Evolutionary conservation across 1,284 basidiomycete genomes (phyloP), one percentile per base, ranked within the genome.

Genomic region (Papiliotrema flavescens): DNA sequence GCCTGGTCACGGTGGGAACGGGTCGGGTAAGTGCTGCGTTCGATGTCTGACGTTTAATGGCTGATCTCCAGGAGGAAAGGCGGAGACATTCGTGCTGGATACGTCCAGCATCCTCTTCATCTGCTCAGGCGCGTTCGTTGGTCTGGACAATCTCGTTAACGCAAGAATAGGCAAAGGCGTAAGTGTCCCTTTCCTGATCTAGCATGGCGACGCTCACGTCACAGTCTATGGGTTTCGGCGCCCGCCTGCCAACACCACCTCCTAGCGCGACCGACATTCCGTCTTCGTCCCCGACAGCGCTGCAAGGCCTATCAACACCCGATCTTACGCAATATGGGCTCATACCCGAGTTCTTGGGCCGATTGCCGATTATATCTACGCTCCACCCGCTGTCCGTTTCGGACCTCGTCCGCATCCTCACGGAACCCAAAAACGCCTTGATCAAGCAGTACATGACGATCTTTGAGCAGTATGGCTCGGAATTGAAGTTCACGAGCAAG

Each of bases 291-390:
- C 28, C 50, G 36, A 49, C 23, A 28, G 40, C 44, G 14, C 35
- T 66, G 51, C 56, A 70, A 65, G 64, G 71, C 46, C 44, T 74
- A 8, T 57, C 71, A 0, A 70, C 73, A 0, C 53, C 65, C 82
- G 94, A 97, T 77, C 79, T 97, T 13, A 82, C 89, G 13, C 83
- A 85, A 79, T 97, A 88, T 64, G 93, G 94, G 0, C 87, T 96
- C 60, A 97, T 98, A 55, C 94, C 94, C 9, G 94, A 96, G 58
- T 96, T 97, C 69, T 82, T 95, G 40, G 92, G 90, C 22, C 87
- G 94, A 32, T 76, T 96, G 19, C 94, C 94, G 3, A 88, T 90
- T 34, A 81, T 93, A 39, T 90, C 92, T 1, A 85, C 90, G 0
- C 81, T 98, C 11, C 78, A 86, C 15, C 85, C 89, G 3, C 80